Conservation (phyloP, 257 asterid genomes). For the Thymus mandschuricus region DNA sequence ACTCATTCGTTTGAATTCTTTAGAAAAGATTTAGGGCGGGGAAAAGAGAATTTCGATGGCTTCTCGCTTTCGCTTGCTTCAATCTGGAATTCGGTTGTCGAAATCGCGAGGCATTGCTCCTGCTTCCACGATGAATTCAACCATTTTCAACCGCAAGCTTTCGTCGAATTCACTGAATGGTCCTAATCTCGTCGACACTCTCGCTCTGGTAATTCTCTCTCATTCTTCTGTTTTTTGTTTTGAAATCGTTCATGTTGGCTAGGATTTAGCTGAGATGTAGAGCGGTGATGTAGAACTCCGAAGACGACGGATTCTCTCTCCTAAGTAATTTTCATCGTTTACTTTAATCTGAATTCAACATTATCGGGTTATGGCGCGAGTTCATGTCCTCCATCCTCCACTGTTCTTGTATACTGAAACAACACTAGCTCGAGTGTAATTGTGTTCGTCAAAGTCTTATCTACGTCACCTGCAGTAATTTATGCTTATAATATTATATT, state of each 20-base stretch:
- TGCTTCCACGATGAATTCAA: background rate
- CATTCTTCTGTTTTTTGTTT: no score
- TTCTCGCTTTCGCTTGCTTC: conserved; percentile 42
- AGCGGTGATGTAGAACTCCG: background rate
- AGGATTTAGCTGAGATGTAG: background rate
- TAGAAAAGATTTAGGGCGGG: no score
- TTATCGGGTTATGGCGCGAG: background rate
- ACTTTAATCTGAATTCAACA: background rate
- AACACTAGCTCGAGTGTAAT: background rate
- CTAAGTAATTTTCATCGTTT: background rate
- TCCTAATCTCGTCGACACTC: conserved; percentile 41
- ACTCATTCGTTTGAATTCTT: background rate
- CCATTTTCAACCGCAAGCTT: conserved; percentile 34
- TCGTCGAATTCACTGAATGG: conserved; percentile 36
- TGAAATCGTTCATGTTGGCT: background rate
- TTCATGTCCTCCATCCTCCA: background rate
- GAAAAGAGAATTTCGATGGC: conserved; percentile 23
- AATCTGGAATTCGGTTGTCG: conserved; percentile 29
- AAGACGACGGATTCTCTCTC: background rate
- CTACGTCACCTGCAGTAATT: background rate
- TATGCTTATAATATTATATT: background rate
- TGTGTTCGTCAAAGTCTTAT: background rate
- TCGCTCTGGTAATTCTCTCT: conserved; percentile 42
- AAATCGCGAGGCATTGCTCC: conserved; percentile 36
- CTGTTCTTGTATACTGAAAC: background rate